Evolutionary conservation across 148 eudicot species (phyloP).

Genomic region (Linanthus parryae): DNA sequence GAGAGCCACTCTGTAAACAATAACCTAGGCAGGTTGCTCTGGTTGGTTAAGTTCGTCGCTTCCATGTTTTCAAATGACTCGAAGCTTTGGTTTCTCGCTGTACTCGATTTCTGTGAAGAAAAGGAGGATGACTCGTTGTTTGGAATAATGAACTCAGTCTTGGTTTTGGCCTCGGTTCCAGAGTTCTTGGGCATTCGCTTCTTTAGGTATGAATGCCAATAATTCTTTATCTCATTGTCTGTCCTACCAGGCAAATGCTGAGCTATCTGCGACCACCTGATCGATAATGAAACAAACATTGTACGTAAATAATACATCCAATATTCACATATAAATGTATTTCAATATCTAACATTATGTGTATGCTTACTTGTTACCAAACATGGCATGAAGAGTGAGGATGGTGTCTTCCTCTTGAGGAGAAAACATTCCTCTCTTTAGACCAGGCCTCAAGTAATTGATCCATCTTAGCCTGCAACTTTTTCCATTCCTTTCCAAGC

Average conservation of each 20-base stretch:
- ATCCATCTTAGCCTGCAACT: slow-evolving; percentile 11
- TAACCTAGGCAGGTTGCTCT: slow-evolving; percentile 25
- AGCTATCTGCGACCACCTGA: slow-evolving; percentile 4
- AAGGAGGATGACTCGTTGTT: slow-evolving; percentile 11
- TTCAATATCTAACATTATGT: too few species aligned
- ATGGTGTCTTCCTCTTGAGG: slow-evolving; percentile 1
- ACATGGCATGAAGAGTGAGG: slow-evolving; percentile 7
- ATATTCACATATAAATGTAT: too few species aligned
- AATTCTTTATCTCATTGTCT: slow-evolving; percentile 6
- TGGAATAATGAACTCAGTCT: too few species aligned
- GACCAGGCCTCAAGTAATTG: slow-evolving; percentile 11
- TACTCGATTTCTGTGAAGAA: slow-evolving; percentile 13
- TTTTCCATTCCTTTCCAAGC: slow-evolving; percentile 7
- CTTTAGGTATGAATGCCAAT: slow-evolving; percentile 6
- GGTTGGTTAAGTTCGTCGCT: slow-evolving; percentile 3
- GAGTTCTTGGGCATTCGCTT: not conserved
- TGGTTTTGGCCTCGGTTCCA: too few species aligned
- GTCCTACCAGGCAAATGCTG: slow-evolving; percentile 9
- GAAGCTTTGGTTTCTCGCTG: slow-evolving; percentile 4
- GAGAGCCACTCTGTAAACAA: slow-evolving; percentile 45
- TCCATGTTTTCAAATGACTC: slow-evolving; percentile 16
- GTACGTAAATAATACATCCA: too few species aligned
- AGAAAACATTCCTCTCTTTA: slow-evolving; percentile 6
- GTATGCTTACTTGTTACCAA: slow-evolving; percentile 10
- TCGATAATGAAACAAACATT: not conserved